Conservation (phyloP, 2,329 filamentous ascomycete genomes). For the Penicillium sp. region DNA sequence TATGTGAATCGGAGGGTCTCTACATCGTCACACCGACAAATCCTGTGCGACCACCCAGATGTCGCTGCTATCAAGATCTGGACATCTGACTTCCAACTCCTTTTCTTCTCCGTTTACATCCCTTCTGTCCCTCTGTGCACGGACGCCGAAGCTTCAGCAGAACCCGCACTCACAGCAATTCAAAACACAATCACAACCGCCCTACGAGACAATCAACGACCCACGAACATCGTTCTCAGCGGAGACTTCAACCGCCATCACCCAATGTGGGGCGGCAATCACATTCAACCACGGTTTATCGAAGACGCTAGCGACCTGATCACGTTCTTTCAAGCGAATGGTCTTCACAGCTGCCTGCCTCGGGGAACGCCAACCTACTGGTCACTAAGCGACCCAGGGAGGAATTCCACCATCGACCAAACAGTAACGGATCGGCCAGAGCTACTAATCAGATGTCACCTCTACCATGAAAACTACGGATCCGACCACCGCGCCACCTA, state of each 20-base stretch:
- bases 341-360: not conserved
- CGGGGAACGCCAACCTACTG: not conserved
- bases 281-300: not conserved
- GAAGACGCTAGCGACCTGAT: not conserved
- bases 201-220: not conserved
- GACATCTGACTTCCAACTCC: not conserved
- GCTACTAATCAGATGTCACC: constrained; percentile 13
- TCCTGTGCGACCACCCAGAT: constrained; percentile 27
- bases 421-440: constrained; percentile 15
- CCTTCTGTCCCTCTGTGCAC: not conserved
- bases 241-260: no score
- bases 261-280: no score
- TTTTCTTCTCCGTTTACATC: not conserved
- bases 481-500: not conserved
- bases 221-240: not conserved
- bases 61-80: constrained; percentile 15
- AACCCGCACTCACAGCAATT: not conserved
- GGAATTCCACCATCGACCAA: not conserved
- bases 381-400: not conserved
- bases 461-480: not conserved
- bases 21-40: constrained; percentile 25
- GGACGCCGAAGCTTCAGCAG: not conserved
- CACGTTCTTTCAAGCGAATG: not conserved
- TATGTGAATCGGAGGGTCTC: constrained; percentile 27
- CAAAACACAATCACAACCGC: not conserved